A percentile compares a stretch with the other conserved stretches of the same genome.
Conservation (phyloP, 176 grass and related monocot genomes). For the Chloris gayana region DNA sequence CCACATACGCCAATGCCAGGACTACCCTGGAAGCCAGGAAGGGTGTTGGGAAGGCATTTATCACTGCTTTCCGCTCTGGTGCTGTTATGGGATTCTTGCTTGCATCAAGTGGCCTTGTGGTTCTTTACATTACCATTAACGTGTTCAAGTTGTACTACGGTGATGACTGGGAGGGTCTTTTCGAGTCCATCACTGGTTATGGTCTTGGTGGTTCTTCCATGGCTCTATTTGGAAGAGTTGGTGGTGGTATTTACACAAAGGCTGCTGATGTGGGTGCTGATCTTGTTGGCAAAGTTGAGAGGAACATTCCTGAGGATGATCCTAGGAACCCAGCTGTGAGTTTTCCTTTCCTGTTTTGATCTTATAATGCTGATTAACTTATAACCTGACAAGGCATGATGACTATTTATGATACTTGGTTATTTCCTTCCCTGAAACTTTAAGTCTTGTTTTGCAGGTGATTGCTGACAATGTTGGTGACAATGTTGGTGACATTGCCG, state of each 20-base stretch:
- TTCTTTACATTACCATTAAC: conserved; percentile 87
- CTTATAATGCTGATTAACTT: neutral
- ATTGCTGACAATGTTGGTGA: conserved; percentile 93
- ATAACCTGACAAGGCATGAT: neutral
- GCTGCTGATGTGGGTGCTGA: conserved; percentile 94
- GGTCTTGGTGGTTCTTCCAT: conserved; percentile 94
- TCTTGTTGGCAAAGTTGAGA: conserved; percentile 90
- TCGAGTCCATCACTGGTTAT: conserved; percentile 91
- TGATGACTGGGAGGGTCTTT: conserved; percentile 91
- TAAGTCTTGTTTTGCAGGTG: conserved; percentile 58
- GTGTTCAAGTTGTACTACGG: conserved; percentile 81
- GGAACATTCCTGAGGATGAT: conserved; percentile 94
- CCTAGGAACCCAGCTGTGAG: conserved; percentile 94
- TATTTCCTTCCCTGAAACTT: conserved; percentile 13
- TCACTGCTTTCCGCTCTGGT: conserved; percentile 80
- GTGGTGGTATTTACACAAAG: conserved; percentile 93
- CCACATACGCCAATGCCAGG: conserved; percentile 86
- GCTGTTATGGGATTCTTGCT: conserved; percentile 93
- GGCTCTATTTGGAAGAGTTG: conserved; percentile 89
- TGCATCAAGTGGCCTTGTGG: conserved; percentile 75
- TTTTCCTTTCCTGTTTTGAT: conserved; percentile 26
- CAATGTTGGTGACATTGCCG: conserved; percentile 93
- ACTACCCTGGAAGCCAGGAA: conserved; percentile 87
- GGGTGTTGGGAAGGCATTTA: conserved; percentile 91
- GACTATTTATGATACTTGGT: neutral